Evolutionary conservation across 2,329 filamentous ascomycete species (phyloP).

Genomic region (Colletotrichum phormii): DNA sequence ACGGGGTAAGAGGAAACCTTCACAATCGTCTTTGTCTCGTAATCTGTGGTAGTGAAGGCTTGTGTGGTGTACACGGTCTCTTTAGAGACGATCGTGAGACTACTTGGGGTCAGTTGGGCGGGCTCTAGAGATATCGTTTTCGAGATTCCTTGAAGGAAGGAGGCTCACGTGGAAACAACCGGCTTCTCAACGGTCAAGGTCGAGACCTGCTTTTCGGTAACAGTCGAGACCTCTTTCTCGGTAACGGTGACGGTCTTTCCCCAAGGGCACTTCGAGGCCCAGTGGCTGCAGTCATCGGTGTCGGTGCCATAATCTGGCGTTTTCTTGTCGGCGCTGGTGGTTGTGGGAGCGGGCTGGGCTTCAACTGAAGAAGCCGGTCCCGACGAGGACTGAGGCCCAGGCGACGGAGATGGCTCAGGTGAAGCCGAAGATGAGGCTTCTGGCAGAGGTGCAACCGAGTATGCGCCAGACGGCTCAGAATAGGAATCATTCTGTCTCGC

Average conservation of each 20-base stretch:
- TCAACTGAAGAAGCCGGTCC: background rate
- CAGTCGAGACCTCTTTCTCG: slow-evolving; percentile 17
- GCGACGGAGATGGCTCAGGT: background rate
- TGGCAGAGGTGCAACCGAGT: background rate
- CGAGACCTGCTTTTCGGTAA: slow-evolving; percentile 39
- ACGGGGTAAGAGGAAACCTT: slow-evolving; percentile 35
- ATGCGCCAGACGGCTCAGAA: background rate
- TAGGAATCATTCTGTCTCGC: slow-evolving; percentile 27
- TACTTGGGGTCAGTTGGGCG: background rate
- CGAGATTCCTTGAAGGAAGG: background rate
- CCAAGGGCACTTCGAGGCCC: slow-evolving; percentile 33
- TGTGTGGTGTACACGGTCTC: slow-evolving; percentile 30
- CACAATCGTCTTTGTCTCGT: slow-evolving; percentile 18
- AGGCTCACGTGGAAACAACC: slow-evolving; percentile 17
- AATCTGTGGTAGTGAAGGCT: slow-evolving; percentile 30
- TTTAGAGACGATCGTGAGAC: slow-evolving; percentile 17
- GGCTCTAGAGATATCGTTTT: background rate
- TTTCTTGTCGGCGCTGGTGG: slow-evolving; percentile 8
- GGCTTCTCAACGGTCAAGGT: slow-evolving; percentile 9
- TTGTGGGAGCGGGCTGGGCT: slow-evolving; percentile 13
- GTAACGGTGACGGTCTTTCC: slow-evolving; percentile 22
- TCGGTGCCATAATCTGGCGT: slow-evolving; percentile 14
- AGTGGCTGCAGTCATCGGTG: slow-evolving; percentile 30
- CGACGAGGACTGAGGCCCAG: background rate
- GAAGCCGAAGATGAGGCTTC: background rate